Base-by-base conservation (phyloP, 371 early-diverging fungal genomes). In the Chytridium lagenaria region DNA sequence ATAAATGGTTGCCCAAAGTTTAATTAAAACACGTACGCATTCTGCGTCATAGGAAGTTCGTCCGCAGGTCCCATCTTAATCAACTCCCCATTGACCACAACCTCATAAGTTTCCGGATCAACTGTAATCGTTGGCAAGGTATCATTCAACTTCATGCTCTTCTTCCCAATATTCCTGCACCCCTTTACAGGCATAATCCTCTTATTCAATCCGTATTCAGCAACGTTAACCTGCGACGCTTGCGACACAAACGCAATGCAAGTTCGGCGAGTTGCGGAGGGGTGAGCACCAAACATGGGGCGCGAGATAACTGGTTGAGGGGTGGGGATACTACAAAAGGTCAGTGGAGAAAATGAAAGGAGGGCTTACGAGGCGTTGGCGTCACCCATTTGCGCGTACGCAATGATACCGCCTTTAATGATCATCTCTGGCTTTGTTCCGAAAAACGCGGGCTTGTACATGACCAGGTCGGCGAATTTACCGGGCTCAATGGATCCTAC, bases 401-500 rank as follows among this genome's bases (percentile, higher is more conserved):
- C 92, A 68, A 94, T 88, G 68, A 92, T 77, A 28, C 97, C 97
- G 28, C 92, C 92, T 80, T 97, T 97, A 57, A 96, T 77, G 23
- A 97, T 87, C 0, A 94, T 75, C 1, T 90, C 85, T 0, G 97
- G 95, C 63, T 95, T 95, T 33, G 91, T 80, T 2, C 97, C 97
- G 86, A 97, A 97, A 79, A 88, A 90, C 50, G 84, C 87, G 2
- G 96, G 95, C 7, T 85, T 78, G 80, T 90, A 97, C 76, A 93
- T 85, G 15, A 95, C 95, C 50, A 97, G 78, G 77, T 97, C 97
- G 0, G 97, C 97, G 34, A 95, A 72, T 77, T 95, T 95, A 65
- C 95, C 95, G 7, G 92, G 91, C 79, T 96, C 95, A 63, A 97
- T 88, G 2, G 95, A 94, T 1, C 97, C 96, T 2, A 96, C 87